Base-by-base conservation (phyloP, 1,284 basidiomycete genomes). In the Pulveroboletus sp. region DNA sequence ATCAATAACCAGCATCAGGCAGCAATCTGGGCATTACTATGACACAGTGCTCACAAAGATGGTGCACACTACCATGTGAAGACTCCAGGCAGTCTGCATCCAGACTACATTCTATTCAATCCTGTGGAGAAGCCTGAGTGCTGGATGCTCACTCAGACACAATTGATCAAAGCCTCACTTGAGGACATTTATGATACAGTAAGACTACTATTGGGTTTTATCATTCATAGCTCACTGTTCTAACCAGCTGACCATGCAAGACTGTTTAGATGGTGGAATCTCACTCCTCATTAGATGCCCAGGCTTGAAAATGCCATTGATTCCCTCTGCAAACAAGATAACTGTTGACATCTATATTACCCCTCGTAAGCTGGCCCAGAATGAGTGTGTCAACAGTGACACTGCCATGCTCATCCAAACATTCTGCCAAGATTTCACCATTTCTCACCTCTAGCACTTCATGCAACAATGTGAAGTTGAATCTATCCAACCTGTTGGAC, bases 231-330 rank as follows among this genome's bases (percentile, higher is more conserved):
- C 18, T 36, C 35, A 18, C 9, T 18, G 9, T 10, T 22, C 12
- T 42, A 10, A n/a, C n/a, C 22, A 58, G 56, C 38, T 54, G 20
- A 22, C 43, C 9, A 46, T 54, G 42, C 56, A 58, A 45, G 56
- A 58, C 35, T n/a, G 12, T 40, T 24, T 58, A 1, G 52, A 58
- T 45, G 52, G 47, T 1, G 47, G 47, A 5, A 58, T 58, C 18
- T 50, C 40, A 1, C 4, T 50, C n/a, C 12, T 50, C 2, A 43
- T 50, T 2, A 5, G 39, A 17, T 50, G 49, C 29, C 40, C 29
- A 10, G 39, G 49, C n/a, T 31, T n/a, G 2, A 9, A 50, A 2
- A 4, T 17, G 11, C 3, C 2, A 3, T 12, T 15, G 5, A 43
- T 10, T 9, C 39, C 25, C 3, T 18, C 28, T 0, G 3, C 49